These are phyloP conservation scores for Fagopyrum tataricum DNA, from an alignment of 148 eudicot species.

Conservation along the genomic window DNA sequence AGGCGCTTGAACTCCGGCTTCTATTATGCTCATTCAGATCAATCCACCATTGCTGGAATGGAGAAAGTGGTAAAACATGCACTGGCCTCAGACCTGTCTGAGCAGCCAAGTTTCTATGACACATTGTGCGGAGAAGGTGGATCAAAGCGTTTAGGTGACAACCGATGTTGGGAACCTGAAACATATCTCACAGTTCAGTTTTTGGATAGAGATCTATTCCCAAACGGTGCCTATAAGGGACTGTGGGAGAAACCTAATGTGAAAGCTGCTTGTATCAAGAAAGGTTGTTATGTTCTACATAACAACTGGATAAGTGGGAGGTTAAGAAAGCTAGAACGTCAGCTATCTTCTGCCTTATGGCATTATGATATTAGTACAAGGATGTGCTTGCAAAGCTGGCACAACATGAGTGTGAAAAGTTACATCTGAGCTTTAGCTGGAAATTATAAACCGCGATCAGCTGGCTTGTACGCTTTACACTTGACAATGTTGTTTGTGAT, in stretches of 20 bases:
- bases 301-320: conserved; percentile 93
- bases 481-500: background rate
- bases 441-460: background rate
- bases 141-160: conserved; percentile 48
- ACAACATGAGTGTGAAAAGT: conserved; percentile 20
- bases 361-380: conserved; percentile 67
- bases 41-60: conserved; percentile 58
- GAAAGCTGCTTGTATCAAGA: conserved; percentile 40
- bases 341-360: conserved; percentile 73
- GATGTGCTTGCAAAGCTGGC: conserved; percentile 78
- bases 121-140: conserved; percentile 82
- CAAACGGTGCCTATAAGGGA: conserved; percentile 78
- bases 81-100: conserved; percentile 64
- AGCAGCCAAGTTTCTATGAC: conserved; percentile 91
- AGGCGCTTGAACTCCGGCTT: conserved; percentile 93
- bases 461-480: background rate
- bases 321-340: conserved; percentile 69
- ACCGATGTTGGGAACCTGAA: conserved; percentile 67
- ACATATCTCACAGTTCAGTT: conserved; percentile 66
- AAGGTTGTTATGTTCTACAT: conserved; percentile 68
- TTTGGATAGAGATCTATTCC: conserved; percentile 72
- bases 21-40: conserved; percentile 77
- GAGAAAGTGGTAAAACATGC: conserved; percentile 91
- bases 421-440: conserved; percentile 22
- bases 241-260: conserved; percentile 60